Evolutionary conservation across 1,139 yeast species (phyloP), one percentile per base, ranked within the genome.

Genomic region (Saccharomyces hybrid): DNA sequence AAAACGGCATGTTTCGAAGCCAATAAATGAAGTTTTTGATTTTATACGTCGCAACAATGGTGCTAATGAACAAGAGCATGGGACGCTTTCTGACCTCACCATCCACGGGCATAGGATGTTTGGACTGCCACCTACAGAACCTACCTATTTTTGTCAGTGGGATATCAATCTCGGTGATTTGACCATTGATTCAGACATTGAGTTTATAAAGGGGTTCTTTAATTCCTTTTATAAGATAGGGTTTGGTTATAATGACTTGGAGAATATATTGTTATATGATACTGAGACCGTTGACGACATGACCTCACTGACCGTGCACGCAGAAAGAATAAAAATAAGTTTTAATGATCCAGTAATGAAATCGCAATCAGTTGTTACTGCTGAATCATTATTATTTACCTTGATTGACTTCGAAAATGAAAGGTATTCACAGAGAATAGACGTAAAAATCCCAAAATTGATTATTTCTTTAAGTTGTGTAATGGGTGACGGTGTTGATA

Each of bases 361-460:
- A 4, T 57, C 73, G 0, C 56, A 56, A 4, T 50, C 75, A 14
- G 60, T 60, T 3, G 34, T 79, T 1, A 63, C 62, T 0, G 54
- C 79, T 27, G 70, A 70, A 4, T 67, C 78, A 0, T 53, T 88
- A 1, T 64, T 75, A 2, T 67, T 86, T 42, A 73, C 75, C 2
- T 74, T 78, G 55, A 84, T 86, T 60, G 97, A 91, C 70, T 76
- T 87, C 53, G 83, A 89, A 2, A 89, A 86, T 57, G 71, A 70
- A 0, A 71, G 87, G 7, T 91, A 85, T 63, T 82, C 90, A 3
- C 76, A 77, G 20, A 75, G 84, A 52, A 56, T 82, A 0, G 76
- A 82, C 5, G 59, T 84, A 2, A 71, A 73, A 4, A 69, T 88
- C 2, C 85, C 88, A 0, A 66, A 65, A 4, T 54, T 75, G 0